A percentile compares a stretch with the other conserved stretches of the same genome.
These are phyloP conservation scores for Gossypioides kirkii DNA, from an alignment of 345 rosid genomes.

Conservation along the genomic window DNA sequence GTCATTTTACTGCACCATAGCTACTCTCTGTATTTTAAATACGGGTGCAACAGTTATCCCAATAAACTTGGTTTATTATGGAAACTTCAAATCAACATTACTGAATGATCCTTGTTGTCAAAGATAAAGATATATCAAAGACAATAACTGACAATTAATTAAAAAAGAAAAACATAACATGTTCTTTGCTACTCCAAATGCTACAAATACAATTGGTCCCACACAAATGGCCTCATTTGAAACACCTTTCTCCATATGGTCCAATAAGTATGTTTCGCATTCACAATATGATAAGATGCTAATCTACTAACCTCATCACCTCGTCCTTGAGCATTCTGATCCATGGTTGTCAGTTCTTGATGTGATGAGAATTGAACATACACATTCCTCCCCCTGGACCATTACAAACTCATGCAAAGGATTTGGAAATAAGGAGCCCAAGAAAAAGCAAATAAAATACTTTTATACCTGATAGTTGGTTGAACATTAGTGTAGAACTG, in stretches of 20 bases:
- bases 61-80: neutral
- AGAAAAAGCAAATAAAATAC: neutral
- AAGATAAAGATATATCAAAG: neutral
- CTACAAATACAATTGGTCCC: neutral
- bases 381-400: constrained; percentile 80
- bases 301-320: constrained; percentile 80
- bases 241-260: constrained; percentile 1
- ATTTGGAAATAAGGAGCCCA: neutral
- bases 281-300: constrained; percentile 1
- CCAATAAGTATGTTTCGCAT: neutral
- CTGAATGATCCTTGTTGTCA: neutral
- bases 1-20: neutral
- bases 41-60: neutral
- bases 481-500: constrained; percentile 79
- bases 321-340: constrained; percentile 85
- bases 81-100: neutral
- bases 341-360: constrained; percentile 92
- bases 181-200: neutral
- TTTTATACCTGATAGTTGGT: constrained; percentile 50
- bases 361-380: constrained; percentile 98
- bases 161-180: neutral
- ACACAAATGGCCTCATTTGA: neutral
- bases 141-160: neutral
- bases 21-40: neutral
- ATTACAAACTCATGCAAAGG: neutral